Conservation (phyloP, 768 basidiomycete species). For the Trametes sanguinea region DNA sequence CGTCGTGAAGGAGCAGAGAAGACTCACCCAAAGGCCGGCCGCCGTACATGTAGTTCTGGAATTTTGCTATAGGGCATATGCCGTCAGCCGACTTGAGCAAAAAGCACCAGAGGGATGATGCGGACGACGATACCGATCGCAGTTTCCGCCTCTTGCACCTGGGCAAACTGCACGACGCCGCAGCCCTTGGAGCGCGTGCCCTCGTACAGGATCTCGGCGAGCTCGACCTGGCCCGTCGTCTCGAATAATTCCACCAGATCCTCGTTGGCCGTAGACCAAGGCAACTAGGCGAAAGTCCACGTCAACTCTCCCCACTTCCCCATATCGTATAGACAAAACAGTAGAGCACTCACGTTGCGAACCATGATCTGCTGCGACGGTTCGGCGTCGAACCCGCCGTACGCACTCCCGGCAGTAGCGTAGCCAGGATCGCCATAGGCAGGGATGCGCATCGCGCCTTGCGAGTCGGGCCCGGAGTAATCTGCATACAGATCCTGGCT, state of each 20-base stretch:
- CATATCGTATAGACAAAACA: too few species aligned
- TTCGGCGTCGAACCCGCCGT: conserved; percentile 58
- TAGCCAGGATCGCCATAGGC: conserved; percentile 37
- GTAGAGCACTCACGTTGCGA: conserved; percentile 78
- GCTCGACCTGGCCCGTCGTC: conserved; percentile 92
- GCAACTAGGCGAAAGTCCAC: conserved; percentile 55
- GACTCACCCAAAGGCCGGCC: conserved; percentile 80
- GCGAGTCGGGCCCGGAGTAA: conserved; percentile 86
- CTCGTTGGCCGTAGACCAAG: conserved; percentile 99
- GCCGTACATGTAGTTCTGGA: conserved; percentile 94
- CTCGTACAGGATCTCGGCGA: conserved; percentile 94
- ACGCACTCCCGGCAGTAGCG: conserved; percentile 41
- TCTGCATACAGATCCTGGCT: conserved; percentile 91
- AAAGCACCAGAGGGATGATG: background rate
- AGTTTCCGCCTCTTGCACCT: conserved; percentile 87
- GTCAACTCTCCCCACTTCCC: background rate
- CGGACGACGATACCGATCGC: conserved; percentile 69
- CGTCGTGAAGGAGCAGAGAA: too few species aligned
- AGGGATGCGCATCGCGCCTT: conserved; percentile 40
- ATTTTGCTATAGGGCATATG: conserved; percentile 61
- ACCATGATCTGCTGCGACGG: conserved; percentile 98
- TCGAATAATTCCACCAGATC: conserved; percentile 98
- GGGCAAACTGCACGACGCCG: conserved; percentile 93
- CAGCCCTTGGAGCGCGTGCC: conserved; percentile 91
- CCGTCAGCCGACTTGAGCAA: background rate